These are phyloP conservation scores for Escallonia rubra DNA, from an alignment of 129 eudicot genomes.

Conservation along the genomic window DNA sequence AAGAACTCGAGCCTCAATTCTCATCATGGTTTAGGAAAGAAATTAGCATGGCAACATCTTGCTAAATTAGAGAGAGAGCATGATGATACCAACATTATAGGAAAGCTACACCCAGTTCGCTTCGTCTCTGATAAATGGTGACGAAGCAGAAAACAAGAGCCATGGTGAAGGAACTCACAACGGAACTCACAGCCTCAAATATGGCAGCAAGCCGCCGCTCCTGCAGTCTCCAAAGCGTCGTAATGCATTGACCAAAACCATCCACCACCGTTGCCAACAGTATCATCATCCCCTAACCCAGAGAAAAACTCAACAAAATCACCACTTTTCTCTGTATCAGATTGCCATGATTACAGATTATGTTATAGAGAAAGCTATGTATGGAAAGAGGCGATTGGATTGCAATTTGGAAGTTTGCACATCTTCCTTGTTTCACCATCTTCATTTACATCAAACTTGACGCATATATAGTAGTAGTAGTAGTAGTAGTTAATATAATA, in stretches of 20 bases:
- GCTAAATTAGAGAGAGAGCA: no score
- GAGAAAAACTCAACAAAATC: background rate
- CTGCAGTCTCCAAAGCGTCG: conserved; percentile 20
- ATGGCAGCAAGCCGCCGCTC: conserved; percentile 23
- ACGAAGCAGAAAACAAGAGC: conserved; percentile 16
- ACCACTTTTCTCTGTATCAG: no score
- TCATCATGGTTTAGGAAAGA: no score
- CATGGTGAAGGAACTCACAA: conserved; percentile 16
- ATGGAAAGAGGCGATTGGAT: background rate
- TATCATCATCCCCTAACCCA: conserved; percentile 7
- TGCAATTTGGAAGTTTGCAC: conserved; percentile 12
- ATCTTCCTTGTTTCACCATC: no score
- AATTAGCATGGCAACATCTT: no score
- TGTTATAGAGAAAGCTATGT: no score
- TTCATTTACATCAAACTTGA: no score
- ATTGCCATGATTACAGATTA: no score
- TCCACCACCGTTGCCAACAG: conserved; percentile 14
- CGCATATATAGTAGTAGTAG: no score
- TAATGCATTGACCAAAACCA: background rate
- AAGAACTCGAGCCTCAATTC: no score
- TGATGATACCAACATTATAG: background rate
- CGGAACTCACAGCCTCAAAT: conserved; percentile 19
- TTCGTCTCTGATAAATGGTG: background rate
- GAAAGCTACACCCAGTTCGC: conserved; percentile 5
- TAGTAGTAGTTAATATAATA: no score